Conservation (phyloP, 2,329 filamentous ascomycete genomes). For the Colletotrichum higginsianum region DNA sequence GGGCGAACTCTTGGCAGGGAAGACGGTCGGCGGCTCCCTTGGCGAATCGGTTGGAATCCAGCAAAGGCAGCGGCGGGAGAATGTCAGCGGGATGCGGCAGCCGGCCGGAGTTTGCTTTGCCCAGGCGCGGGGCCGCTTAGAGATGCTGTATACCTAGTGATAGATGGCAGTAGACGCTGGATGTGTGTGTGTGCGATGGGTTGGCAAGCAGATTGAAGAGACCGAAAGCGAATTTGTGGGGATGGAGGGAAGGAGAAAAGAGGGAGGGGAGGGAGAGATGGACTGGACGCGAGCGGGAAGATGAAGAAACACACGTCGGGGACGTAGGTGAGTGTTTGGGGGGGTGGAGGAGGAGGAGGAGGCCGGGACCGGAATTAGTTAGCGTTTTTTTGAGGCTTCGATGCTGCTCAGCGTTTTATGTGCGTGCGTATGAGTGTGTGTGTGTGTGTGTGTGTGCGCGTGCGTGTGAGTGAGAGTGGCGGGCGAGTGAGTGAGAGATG, state of each 20-base stretch:
- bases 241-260: constrained; percentile 1
- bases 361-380: constrained; percentile 6
- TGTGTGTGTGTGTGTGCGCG: background rate
- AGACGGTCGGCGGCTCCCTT: background rate
- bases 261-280: background rate
- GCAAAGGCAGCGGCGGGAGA: background rate
- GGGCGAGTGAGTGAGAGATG: too few species aligned
- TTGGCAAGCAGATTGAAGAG: constrained; percentile 12
- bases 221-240: constrained; percentile 41
- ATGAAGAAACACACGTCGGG: background rate
- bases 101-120: background rate
- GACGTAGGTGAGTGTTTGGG: too few species aligned
- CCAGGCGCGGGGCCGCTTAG: constrained; percentile 11
- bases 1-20: constrained; percentile 7
- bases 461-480: too few species aligned
- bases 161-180: background rate
- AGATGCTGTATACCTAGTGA: background rate
- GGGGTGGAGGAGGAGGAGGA: background rate
- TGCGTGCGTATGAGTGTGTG: background rate
- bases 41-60: constrained; percentile 25
- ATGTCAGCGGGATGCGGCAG: constrained; percentile 16
- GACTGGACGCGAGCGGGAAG: background rate
- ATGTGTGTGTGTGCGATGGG: constrained; percentile 11
- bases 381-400: constrained; percentile 3
- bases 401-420: background rate